Conservation (phyloP, 78 protist genomes). For the Dictyostelium firmibasis region DNA sequence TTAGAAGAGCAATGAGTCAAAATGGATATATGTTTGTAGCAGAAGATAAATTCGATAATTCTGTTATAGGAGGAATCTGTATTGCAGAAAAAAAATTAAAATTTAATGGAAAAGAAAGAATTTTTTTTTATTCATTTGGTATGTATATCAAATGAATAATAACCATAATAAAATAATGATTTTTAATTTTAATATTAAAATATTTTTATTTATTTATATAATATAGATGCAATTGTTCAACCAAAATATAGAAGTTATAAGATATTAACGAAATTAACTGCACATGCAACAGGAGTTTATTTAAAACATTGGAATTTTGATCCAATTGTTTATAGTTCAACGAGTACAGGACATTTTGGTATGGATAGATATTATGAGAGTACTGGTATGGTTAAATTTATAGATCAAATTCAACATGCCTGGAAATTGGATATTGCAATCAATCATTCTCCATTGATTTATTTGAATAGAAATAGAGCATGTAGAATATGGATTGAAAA, state of each 20-base stretch:
- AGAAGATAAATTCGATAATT: constrained; percentile 14
- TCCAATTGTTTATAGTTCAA: constrained; percentile 55
- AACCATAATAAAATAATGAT: neutral
- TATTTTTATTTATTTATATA: neutral
- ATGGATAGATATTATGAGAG: constrained; percentile 44
- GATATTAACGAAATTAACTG: constrained; percentile 41
- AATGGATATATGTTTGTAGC: constrained; percentile 76
- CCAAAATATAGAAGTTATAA: constrained; percentile 51
- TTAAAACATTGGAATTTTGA: constrained; percentile 14
- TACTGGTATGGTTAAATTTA: constrained; percentile 3
- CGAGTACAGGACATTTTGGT: neutral
- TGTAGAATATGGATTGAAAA: constrained; percentile 45
- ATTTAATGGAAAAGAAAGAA: constrained; percentile 46
- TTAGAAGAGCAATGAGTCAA: constrained; percentile 66
- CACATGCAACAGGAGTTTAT: constrained; percentile 26
- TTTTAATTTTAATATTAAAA: neutral
- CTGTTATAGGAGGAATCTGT: constrained; percentile 61
- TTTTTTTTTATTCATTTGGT: constrained; percentile 66
- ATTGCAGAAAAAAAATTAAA: constrained; percentile 41
- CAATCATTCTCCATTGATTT: neutral
- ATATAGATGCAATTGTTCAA: constrained; percentile 60
- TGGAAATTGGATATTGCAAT: constrained; percentile 33
- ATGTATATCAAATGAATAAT: neutral
- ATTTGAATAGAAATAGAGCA: neutral
- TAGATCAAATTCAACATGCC: constrained; percentile 74